Percentiles rank a stretch among this genome's conserved stretches.
These are phyloP conservation scores for Magnaporthiopsis poae DNA, from an alignment of 2,329 filamentous ascomycete species.

Conservation along the genomic window DNA sequence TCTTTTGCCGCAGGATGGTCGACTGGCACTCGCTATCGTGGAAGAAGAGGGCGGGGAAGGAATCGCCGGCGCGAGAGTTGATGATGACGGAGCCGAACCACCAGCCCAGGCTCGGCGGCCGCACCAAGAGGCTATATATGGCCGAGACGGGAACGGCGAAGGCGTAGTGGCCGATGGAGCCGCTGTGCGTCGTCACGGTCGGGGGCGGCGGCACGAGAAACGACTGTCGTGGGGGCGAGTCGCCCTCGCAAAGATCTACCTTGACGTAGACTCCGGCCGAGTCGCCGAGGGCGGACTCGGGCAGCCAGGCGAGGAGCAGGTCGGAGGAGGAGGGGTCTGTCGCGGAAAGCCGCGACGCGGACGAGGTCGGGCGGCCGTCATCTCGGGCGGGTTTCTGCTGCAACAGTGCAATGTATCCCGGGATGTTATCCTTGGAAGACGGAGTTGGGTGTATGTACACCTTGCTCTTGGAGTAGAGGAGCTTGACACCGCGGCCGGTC, in stretches of 20 bases:
- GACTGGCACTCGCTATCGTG: slow-evolving; percentile 95
- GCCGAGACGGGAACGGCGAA: slow-evolving; percentile 86
- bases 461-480: slow-evolving; percentile 95
- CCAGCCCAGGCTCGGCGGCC: slow-evolving; percentile 90
- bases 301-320: slow-evolving; percentile 84
- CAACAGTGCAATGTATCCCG: slow-evolving; percentile 83
- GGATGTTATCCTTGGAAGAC: slow-evolving; percentile 88
- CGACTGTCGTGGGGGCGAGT: slow-evolving; percentile 72
- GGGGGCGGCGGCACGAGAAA: slow-evolving; percentile 88
- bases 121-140: slow-evolving; percentile 80
- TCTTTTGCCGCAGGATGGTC: slow-evolving; percentile 89
- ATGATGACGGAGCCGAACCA: slow-evolving; percentile 96
- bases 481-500: slow-evolving; percentile 75
- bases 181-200: slow-evolving; percentile 66
- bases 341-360: slow-evolving; percentile 29
- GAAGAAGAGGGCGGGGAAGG: slow-evolving; percentile 92
- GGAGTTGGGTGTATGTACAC: slow-evolving; percentile 93
- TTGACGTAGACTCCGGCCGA: slow-evolving; percentile 86
- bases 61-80: slow-evolving; percentile 82
- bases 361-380: slow-evolving; percentile 31
- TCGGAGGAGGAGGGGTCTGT: slow-evolving; percentile 49
- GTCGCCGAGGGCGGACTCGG: slow-evolving; percentile 78
- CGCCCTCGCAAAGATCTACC: slow-evolving; percentile 76
- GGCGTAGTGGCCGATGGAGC: slow-evolving; percentile 67
- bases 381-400: slow-evolving; percentile 63